phyloP scores from a whole-genome alignment of 2,329 filamentous ascomycete genomes.

The Akanthomyces uredinophilus region DNA sequence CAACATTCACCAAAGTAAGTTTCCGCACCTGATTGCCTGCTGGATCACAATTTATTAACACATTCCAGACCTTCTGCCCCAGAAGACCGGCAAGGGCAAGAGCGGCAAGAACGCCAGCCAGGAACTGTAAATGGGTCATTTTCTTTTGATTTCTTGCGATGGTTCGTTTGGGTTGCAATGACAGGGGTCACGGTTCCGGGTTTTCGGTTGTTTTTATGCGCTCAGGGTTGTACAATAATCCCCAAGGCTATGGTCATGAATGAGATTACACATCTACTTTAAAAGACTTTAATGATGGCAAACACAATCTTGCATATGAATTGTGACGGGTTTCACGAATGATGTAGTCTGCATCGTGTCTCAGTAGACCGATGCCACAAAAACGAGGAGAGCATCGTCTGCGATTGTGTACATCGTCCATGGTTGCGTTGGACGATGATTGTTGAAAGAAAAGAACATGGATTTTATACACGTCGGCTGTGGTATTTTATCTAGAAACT shows the following conservation, averaged over 20 bases:
- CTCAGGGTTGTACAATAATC: constrained; percentile 70
- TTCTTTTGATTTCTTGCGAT: constrained; percentile 49
- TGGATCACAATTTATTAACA: constrained; percentile 33
- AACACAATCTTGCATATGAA: background rate
- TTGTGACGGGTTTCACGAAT: too few relatives aligned
- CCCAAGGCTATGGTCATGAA: constrained; percentile 63
- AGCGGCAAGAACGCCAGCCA: constrained; percentile 86
- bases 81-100: constrained; percentile 89
- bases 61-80: constrained; percentile 81
- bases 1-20: constrained; percentile 95
- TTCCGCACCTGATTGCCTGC: background rate
- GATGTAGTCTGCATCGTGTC: too few relatives aligned
- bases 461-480: background rate
- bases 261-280: constrained; percentile 45
- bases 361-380: too few relatives aligned
- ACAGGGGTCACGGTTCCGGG: constrained; percentile 77
- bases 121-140: constrained; percentile 69
- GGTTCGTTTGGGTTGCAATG: constrained; percentile 71
- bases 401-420: too few relatives aligned
- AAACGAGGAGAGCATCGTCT: too few relatives aligned
- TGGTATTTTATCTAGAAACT: background rate
- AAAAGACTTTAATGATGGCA: constrained; percentile 30
- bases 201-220: constrained; percentile 55
- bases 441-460: background rate
- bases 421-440: too few relatives aligned